Evolutionary conservation across 2,329 filamentous ascomycete species (phyloP), one percentile per base, ranked within the genome.

Genomic region (Didymella exigua): DNA sequence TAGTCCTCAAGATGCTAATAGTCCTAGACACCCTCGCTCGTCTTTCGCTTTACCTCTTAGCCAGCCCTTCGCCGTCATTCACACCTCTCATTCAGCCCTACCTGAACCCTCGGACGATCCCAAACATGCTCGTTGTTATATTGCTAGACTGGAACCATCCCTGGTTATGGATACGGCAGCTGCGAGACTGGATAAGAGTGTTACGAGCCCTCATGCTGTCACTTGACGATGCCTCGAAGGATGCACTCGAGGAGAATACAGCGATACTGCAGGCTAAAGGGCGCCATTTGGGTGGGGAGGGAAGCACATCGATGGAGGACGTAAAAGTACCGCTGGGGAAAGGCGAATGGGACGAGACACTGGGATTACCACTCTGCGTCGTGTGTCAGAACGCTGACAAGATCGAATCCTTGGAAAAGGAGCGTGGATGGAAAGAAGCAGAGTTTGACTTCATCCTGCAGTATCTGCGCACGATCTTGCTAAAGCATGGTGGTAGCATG

Each of bases 381-480:
- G 92, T 98, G n/a, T 96, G 93, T 72, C 93, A 98, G 75, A 95
- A 96, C 73, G 92, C 91, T 13, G 91, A 96, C 76, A 92, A 90
- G 74, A 96, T 98, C 74, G 93, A 98, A 70, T 84, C 86, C 33
- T 76, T 99, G 54, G 95, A 98, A 76, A 91, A 90, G 73, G 93
- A 91, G 45, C 87, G 93, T 55, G 87, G 89, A 13, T 99, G 93
- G 92, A 93, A 92, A 76, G 95, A 99, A 75, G 91, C 96, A 63
- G 89, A 96, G 66, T 99, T 99, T 69, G 95, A 99, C 74, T 93
- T 95, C 63, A 90, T 99, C 37, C 82, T 97, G 55, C 95, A 99
- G 72, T 96, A 93, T 73, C 79, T 99, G 69, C 86, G 95, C 62
- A 98, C 95, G 0, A 86, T 96, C 33, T 78, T 99, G 36, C 80